These are phyloP conservation scores for Saxispiralis lemnorum DNA, from an alignment of 495 filamentous ascomycete species.

Conservation along the genomic window DNA sequence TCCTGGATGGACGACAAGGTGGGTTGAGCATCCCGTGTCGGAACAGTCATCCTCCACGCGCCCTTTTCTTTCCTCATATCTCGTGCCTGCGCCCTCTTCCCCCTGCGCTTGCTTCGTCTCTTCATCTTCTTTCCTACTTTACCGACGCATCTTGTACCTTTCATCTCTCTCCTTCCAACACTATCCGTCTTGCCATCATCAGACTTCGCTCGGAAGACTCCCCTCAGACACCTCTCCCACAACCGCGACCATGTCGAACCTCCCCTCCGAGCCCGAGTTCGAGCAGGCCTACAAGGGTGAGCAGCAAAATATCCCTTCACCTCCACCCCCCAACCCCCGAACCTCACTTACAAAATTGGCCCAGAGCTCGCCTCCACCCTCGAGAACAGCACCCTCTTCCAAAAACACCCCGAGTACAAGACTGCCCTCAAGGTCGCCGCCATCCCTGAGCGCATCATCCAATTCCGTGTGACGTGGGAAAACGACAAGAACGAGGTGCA, in stretches of 20 bases:
- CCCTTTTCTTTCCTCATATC: no score
- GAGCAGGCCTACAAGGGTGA: constrained; percentile 95
- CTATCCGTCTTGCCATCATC: no score
- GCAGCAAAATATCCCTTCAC: constrained; percentile 5
- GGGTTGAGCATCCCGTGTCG: no score
- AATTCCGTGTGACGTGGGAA: constrained; percentile 88
- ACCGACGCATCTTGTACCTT: no score
- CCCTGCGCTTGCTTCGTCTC: no score
- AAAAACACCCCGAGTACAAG: constrained; percentile 83
- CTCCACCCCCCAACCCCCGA: background rate
- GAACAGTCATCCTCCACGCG: no score
- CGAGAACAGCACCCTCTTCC: constrained; percentile 81
- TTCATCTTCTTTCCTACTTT: no score
- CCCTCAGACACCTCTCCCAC: background rate
- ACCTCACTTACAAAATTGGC: background rate
- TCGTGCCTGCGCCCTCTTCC: no score
- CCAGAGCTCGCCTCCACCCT: constrained; percentile 86
- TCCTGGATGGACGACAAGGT: no score
- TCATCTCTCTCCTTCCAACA: no score
- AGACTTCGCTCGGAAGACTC: no score
- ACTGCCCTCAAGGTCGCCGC: constrained; percentile 75
- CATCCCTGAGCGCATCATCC: constrained; percentile 87
- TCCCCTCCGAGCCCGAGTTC: constrained; percentile 85
- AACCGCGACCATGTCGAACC: constrained; percentile 50
- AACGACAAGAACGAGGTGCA: constrained; percentile 76